Evolutionary conservation across 805 yeast species (phyloP), one percentile per base, ranked within the genome.

Genomic region (Candida boidinii): DNA sequence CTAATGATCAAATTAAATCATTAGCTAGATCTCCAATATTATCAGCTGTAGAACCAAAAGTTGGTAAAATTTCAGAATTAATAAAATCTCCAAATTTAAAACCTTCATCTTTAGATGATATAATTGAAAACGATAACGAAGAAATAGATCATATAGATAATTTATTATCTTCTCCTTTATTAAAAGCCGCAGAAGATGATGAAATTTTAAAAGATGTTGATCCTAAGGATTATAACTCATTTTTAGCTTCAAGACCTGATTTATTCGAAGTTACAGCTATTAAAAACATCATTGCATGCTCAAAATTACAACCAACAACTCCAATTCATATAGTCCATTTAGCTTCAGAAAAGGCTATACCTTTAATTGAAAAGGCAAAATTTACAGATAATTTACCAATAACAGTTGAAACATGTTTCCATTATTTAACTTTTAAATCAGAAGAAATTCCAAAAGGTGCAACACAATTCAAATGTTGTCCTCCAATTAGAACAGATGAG

Each of bases 391-490:
- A 68, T 0, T 56, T 81, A 29, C 84, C 83, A 21, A 65, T 88
- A 32, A 64, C 92, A 0, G 95, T 87, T 2, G 97, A 88, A 54
- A 90, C 97, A 0, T 88, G 97, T 55, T 88, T 87, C 72, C 97
- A 88, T 54, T 88, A 88, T 55, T 64, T 88, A 33, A 70, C 90
- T 2, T 64, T 88, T 28, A 66, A 70, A 3, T 83, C 95, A 3
- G 96, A 88, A 50, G 64, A 66, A 17, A 85, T 88, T 34, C 78
- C 86, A 14, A 70, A 76, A 45, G 74, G 84, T 33, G 76, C 79
- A 11, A 88, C 96, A 4, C 84, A 79, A 48, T 85, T 70, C 68
- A 88, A 88, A 58, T 90, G 96, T 52, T 90, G 96, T 54, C 97
- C 97, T 2, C 97, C 97, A 2, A 88, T 88, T 43, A 66, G 97